phyloP scores from a whole-genome alignment of 2,329 filamentous ascomycete species.

The Alternaria hordeiaustralica region DNA sequence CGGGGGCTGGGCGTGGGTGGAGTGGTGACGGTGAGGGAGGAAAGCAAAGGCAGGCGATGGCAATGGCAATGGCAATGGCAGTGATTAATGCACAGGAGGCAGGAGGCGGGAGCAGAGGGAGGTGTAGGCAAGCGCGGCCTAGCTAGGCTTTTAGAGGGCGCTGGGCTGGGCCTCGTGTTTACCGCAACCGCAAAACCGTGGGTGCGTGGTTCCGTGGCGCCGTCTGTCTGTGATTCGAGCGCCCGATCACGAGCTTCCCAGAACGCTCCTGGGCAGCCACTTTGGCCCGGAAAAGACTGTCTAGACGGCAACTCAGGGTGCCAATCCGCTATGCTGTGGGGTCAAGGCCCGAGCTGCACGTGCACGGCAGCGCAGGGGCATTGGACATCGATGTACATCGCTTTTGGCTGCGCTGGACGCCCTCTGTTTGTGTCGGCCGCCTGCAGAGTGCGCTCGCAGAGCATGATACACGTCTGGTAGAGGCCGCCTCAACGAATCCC shows the following conservation, averaged over 20 bases:
- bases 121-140: constrained; percentile 25
- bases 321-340: constrained; percentile 29
- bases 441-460: background rate
- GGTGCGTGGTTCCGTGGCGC: constrained; percentile 14
- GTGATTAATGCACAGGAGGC: background rate
- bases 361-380: constrained; percentile 9
- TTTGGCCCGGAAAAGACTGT: constrained; percentile 12
- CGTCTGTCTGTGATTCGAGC: constrained; percentile 22
- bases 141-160: constrained; percentile 15
- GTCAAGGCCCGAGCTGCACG: constrained; percentile 19
- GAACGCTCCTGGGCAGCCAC: constrained; percentile 6
- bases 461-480: background rate
- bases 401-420: background rate
- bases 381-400: background rate
- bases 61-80: background rate
- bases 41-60: constrained; percentile 4
- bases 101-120: constrained; percentile 6
- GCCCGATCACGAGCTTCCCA: constrained; percentile 20
- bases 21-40: background rate
- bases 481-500: background rate
- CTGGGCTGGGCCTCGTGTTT: constrained; percentile 22
- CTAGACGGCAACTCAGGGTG: constrained; percentile 14
- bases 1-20: constrained; percentile 1
- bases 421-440: background rate
- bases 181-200: background rate